Base-by-base conservation (phyloP, 1,284 basidiomycete species). In the Porogramme epimiltina region DNA sequence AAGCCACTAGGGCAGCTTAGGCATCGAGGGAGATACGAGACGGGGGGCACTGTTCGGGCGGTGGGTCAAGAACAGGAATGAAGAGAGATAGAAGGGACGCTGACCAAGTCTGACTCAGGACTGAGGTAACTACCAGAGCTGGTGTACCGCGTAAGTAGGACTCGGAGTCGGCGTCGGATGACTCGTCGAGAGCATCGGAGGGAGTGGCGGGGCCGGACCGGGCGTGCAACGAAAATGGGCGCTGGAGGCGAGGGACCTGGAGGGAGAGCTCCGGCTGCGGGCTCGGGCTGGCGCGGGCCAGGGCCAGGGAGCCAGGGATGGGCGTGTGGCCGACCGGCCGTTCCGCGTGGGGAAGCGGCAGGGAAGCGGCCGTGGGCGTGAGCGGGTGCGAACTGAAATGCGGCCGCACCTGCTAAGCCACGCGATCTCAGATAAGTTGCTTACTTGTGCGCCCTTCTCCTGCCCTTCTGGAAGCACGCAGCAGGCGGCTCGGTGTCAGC, bases 381-480 rank as follows among this genome's bases (percentile, higher is more conserved):
- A 31, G 13, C 28, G 28, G 8, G 45, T 15, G 47, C 47, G 53
- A 54, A 52, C 43, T 59, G 54, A 46, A 36, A 47, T 34, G 46
- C 47, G 49, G 46, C 39, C 57, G 54, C 54, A 54, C 44, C 42
- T 47, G 40, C 47, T 22, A 45, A 26, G 43, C 40, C 41, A 42
- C 18, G 34, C 16, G 47, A 52, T 52, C 47, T 46, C 31, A 37
- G 56, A 58, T 53, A 48, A 43, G 42, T 28, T 48, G 28, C 42
- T 34, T 28, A 47, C 44, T 36, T 24, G 42, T 44, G 51, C n/a
- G n/a, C n/a, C n/a, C 42, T 45, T 44, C 47, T 19, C 47, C 25
- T 28, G 34, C 39, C 8, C 22, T 55, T 58, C 56, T 51, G 43
- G 56, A 58, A 49, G 28, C 22, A 19, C 31, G 47, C 45, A 45